phyloP scores from a whole-genome alignment of 208 protist genomes.

The Trypanosoma brucei region DNA sequence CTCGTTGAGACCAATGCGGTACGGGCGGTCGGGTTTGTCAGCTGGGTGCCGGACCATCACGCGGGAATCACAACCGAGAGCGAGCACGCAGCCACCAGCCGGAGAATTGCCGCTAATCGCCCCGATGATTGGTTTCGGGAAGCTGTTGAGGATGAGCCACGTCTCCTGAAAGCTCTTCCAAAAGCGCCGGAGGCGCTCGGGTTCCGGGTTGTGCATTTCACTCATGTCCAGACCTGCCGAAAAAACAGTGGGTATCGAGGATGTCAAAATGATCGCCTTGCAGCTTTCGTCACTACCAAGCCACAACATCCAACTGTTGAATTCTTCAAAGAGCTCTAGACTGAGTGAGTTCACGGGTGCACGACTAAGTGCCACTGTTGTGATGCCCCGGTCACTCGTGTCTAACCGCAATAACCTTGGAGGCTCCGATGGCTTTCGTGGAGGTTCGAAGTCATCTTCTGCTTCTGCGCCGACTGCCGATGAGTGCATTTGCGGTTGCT shows the following conservation, averaged over 20 bases:
- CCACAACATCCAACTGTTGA: conserved; percentile 83
- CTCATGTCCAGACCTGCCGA: conserved; percentile 68
- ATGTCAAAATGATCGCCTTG: conserved; percentile 65
- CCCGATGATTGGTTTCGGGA: conserved; percentile 75
- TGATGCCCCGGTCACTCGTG: conserved; percentile 57
- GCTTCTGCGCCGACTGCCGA: conserved; percentile 1
- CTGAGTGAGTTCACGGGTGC: conserved; percentile 68
- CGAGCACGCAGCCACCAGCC: conserved; percentile 71
- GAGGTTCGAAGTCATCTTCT: conserved; percentile 46
- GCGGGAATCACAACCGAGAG: conserved; percentile 76
- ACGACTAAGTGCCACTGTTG: conserved; percentile 46
- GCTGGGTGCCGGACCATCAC: conserved; percentile 64
- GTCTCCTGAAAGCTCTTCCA: conserved; percentile 75
- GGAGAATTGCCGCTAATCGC: conserved; percentile 74
- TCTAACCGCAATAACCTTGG: conserved; percentile 65
- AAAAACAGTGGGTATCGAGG: conserved; percentile 75
- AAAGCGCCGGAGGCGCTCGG: conserved; percentile 54
- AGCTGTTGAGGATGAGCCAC: conserved; percentile 80
- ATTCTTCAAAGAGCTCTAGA: conserved; percentile 68
- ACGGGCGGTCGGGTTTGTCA: conserved; percentile 36
- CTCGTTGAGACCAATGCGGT: conserved; percentile 83
- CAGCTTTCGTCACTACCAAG: conserved; percentile 71
- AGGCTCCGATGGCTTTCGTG: conserved; percentile 58
- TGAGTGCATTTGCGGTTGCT: conserved; percentile 2
- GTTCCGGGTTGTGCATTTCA: conserved; percentile 70